These are phyloP conservation scores for Sugiyamaella paludigena DNA, from an alignment of 1,139 yeast species.

Conservation along the genomic window DNA sequence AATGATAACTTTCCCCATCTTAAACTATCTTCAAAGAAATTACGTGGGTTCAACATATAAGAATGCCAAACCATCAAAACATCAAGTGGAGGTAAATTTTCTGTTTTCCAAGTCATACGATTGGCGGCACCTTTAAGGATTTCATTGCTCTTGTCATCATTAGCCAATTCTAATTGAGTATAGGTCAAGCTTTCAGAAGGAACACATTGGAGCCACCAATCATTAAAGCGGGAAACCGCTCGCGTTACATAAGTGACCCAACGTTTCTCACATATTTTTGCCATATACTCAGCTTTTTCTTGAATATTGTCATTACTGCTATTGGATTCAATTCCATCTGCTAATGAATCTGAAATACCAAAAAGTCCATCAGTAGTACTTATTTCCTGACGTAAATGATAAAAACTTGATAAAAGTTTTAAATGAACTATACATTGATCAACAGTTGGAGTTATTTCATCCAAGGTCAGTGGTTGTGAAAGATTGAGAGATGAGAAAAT, in stretches of 20 bases:
- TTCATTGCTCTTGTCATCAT: neutral
- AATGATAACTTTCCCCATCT: slow-evolving; percentile 34
- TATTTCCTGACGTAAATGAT: slow-evolving; percentile 30
- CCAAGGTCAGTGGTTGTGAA: too few species aligned
- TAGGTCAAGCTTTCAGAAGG: slow-evolving; percentile 1
- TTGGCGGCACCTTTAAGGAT: neutral
- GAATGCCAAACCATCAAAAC: slow-evolving; percentile 46
- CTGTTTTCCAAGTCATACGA: slow-evolving; percentile 3
- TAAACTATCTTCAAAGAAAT: slow-evolving; percentile 37
- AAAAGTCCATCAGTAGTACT: slow-evolving; percentile 21
- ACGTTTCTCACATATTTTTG: slow-evolving; percentile 25
- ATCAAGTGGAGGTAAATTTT: slow-evolving; percentile 40
- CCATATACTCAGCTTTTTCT: slow-evolving; percentile 7
- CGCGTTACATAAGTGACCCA: slow-evolving; percentile 40
- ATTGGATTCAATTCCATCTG: neutral
- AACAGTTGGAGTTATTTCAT: neutral
- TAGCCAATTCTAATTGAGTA: neutral
- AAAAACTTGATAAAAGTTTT: slow-evolving; percentile 38
- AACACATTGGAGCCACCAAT: slow-evolving; percentile 29
- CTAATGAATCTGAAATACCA: slow-evolving; percentile 17
- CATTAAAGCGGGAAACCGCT: slow-evolving; percentile 38
- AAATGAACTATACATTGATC: slow-evolving; percentile 34
- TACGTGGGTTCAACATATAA: slow-evolving; percentile 36
- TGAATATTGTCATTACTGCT: neutral
- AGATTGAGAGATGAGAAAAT: too few species aligned